Evolutionary conservation across 2,329 filamentous ascomycete species (phyloP).

Genomic region (Helicocarpus griseus): DNA sequence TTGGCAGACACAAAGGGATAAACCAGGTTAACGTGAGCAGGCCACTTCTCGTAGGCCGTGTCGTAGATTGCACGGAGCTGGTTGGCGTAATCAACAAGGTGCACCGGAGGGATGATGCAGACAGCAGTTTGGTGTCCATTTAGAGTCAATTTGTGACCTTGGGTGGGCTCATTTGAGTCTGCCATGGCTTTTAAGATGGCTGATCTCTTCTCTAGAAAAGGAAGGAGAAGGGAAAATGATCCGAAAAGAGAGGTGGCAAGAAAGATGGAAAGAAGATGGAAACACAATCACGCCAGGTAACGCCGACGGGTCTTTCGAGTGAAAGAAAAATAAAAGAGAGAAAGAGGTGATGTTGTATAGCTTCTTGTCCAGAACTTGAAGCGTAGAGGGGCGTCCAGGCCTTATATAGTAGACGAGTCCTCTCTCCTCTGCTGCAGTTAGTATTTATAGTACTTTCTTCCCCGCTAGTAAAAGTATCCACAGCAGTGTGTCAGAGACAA

Average conservation of each 20-base stretch:
- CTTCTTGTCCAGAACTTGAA: no score
- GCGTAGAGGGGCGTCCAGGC: no score
- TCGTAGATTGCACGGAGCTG: slow-evolving; percentile 53
- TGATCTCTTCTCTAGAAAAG: not conserved
- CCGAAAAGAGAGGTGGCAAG: not conserved
- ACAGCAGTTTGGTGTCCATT: slow-evolving; percentile 50
- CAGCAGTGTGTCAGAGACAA: not conserved
- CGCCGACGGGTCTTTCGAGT: no score
- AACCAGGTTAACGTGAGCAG: slow-evolving; percentile 56
- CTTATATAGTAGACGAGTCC: no score
- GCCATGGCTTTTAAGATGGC: not conserved
- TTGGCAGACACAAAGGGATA: slow-evolving; percentile 54
- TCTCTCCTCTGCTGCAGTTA: no score
- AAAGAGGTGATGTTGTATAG: no score
- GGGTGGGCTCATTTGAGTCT: not conserved
- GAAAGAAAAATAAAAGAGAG: no score
- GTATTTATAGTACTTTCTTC: no score
- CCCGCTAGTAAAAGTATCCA: no score
- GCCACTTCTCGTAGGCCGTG: slow-evolving; percentile 52
- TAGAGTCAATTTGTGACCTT: slow-evolving; percentile 6
- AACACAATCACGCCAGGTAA: no score
- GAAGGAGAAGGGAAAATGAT: not conserved
- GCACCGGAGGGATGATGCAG: slow-evolving; percentile 47
- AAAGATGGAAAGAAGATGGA: no score
- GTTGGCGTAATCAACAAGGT: slow-evolving; percentile 42